phyloP scores from a whole-genome alignment of 1,139 yeast genomes.

The Suhomyces yuchorum region DNA sequence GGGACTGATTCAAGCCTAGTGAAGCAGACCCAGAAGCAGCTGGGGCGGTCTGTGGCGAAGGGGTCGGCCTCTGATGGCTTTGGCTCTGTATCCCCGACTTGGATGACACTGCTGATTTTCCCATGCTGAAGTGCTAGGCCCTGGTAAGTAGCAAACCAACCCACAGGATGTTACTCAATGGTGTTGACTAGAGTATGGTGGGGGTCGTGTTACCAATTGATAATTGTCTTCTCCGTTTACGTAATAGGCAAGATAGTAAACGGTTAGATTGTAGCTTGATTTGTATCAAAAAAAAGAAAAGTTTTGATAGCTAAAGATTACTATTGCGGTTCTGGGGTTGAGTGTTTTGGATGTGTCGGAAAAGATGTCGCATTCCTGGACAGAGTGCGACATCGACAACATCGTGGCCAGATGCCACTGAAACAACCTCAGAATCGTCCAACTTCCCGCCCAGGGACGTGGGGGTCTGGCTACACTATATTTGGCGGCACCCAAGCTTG shows the following conservation, averaged over 20 bases:
- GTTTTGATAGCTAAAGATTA: slow-evolving; percentile 2
- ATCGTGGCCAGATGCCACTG: background rate
- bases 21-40: background rate
- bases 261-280: background rate
- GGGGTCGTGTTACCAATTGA: background rate
- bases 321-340: slow-evolving; percentile 12
- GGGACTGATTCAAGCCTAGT: slow-evolving; percentile 2
- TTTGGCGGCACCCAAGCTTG: too few relatives aligned
- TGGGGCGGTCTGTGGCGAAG: slow-evolving; percentile 5
- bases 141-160: background rate
- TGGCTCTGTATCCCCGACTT: slow-evolving; percentile 15
- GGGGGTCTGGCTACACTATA: background rate
- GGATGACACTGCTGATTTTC: slow-evolving; percentile 17
- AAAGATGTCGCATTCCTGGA: slow-evolving; percentile 8
- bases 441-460: background rate
- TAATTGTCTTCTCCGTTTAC: slow-evolving; percentile 1
- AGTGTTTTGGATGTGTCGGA: slow-evolving; percentile 9
- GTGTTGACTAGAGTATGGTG: background rate
- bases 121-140: slow-evolving; percentile 10
- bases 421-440: background rate
- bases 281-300: slow-evolving; percentile 9
- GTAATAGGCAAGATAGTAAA: slow-evolving; percentile 1
- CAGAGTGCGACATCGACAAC: background rate
- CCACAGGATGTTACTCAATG: background rate
- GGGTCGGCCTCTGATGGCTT: slow-evolving; percentile 12